A percentile compares a stretch with the other conserved stretches of the same genome.
Conservation (phyloP, 1,284 basidiomycete genomes). For the Sparassis latifolia region DNA sequence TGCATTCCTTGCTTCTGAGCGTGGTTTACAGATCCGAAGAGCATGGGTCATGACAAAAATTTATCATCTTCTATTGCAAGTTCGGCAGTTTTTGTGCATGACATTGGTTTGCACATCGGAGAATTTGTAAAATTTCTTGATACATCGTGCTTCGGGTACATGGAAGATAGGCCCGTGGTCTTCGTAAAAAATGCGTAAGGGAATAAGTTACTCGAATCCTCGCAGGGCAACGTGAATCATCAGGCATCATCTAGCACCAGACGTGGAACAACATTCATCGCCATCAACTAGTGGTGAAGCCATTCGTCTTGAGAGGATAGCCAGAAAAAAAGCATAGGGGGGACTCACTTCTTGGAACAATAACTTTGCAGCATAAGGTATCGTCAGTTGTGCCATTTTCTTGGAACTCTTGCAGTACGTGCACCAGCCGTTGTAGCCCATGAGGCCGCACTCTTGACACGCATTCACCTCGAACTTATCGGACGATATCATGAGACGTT, state of each 20-base stretch:
- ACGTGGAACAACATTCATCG: slow-evolving; percentile 90
- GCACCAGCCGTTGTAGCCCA: slow-evolving; percentile 97
- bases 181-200: not conserved
- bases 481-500: slow-evolving; percentile 97
- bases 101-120: no score
- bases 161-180: no score
- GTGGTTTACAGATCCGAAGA: no score
- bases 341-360: slow-evolving; percentile 88
- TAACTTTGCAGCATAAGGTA: slow-evolving; percentile 96
- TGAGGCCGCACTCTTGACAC: slow-evolving; percentile 90
- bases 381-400: slow-evolving; percentile 93
- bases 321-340: not conserved
- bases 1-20: no score
- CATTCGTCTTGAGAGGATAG: slow-evolving; percentile 3
- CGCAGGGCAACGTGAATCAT: slow-evolving; percentile 10
- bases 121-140: not conserved
- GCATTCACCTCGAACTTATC: slow-evolving; percentile 97
- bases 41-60: no score
- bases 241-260: slow-evolving; percentile 78
- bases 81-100: no score
- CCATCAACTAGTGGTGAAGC: slow-evolving; percentile 63
- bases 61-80: no score
- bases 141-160: not conserved
- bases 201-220: not conserved
- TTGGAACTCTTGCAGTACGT: slow-evolving; percentile 95